These are phyloP conservation scores for Chaetomium cochliodes DNA, from an alignment of 495 filamentous ascomycete genomes.

Conservation along the genomic window DNA sequence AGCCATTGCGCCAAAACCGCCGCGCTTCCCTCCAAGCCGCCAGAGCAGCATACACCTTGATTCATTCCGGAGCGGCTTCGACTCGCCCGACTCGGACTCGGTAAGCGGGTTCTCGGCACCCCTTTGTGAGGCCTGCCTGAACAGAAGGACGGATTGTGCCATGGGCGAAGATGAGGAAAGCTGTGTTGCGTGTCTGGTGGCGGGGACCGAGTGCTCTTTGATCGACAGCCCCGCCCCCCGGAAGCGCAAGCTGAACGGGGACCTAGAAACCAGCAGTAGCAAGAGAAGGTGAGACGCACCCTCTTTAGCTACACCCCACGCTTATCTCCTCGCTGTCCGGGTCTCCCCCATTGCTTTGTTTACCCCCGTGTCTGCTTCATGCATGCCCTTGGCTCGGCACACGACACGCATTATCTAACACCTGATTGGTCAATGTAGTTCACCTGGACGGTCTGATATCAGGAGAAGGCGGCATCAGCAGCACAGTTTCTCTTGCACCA, in stretches of 20 bases:
- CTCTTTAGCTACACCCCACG: slow-evolving; percentile 16
- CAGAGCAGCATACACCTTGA: slow-evolving; percentile 44
- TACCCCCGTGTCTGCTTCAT: slow-evolving; percentile 7
- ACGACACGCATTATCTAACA: slow-evolving; percentile 37
- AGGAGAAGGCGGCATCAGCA: slow-evolving; percentile 52
- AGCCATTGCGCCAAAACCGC: slow-evolving; percentile 56
- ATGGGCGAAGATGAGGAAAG: slow-evolving; percentile 69
- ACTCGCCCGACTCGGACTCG: slow-evolving; percentile 52
- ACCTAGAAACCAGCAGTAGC: slow-evolving; percentile 55
- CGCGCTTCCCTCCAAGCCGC: slow-evolving; percentile 45
- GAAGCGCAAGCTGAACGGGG: slow-evolving; percentile 69
- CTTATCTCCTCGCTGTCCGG: slow-evolving; percentile 8
- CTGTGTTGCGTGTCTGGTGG: slow-evolving; percentile 63
- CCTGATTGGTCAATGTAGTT: slow-evolving; percentile 49
- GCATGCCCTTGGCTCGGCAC: slow-evolving; percentile 17
- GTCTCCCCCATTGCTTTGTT: slow-evolving; percentile 2
- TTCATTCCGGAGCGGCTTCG: slow-evolving; percentile 47
- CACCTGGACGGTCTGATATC: slow-evolving; percentile 54
- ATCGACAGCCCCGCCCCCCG: slow-evolving; percentile 64
- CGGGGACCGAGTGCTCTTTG: slow-evolving; percentile 62
- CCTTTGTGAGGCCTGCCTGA: slow-evolving; percentile 66
- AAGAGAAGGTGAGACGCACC: slow-evolving; percentile 55
- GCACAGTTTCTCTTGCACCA: slow-evolving; percentile 54
- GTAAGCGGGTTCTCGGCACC: slow-evolving; percentile 41
- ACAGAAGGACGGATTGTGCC: slow-evolving; percentile 84